Evolutionary conservation across 2,329 filamentous ascomycete genomes (phyloP).

Genomic region (Penicillium sp.): DNA sequence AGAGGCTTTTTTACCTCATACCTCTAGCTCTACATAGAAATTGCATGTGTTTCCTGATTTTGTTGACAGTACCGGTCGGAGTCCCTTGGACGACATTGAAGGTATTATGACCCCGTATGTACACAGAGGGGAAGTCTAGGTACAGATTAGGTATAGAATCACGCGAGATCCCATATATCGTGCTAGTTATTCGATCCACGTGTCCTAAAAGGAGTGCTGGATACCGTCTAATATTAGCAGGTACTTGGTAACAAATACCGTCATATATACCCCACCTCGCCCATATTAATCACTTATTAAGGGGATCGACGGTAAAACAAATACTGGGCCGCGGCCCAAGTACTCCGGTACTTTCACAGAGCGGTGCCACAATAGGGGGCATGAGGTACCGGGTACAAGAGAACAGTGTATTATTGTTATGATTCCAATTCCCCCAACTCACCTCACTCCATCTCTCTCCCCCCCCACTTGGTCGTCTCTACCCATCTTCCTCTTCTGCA

Average conservation of each 20-base stretch:
- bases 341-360: slow-evolving; percentile 6
- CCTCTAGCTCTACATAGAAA: not conserved
- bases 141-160: not conserved
- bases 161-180: not conserved
- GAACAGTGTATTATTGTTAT: slow-evolving; percentile 13
- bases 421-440: slow-evolving; percentile 15
- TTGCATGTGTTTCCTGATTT: not conserved
- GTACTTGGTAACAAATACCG: slow-evolving; percentile 1
- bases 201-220: not conserved
- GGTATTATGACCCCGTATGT: not conserved
- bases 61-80: not conserved
- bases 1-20: not conserved
- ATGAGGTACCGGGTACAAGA: slow-evolving; percentile 12
- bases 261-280: slow-evolving; percentile 6
- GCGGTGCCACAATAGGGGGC: slow-evolving; percentile 1
- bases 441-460: slow-evolving; percentile 12
- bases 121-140: not conserved
- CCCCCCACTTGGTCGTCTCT: slow-evolving; percentile 19
- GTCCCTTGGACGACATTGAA: not conserved
- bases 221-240: not conserved
- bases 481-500: slow-evolving; percentile 19
- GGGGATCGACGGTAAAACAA: slow-evolving; percentile 6
- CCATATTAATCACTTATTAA: slow-evolving; percentile 2
- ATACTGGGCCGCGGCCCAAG: slow-evolving; percentile 8
- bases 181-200: not conserved